Percentiles rank a stretch among this genome's conserved stretches.
phyloP scores from a whole-genome alignment of 805 yeast species.

The Dipodascopsis tothii region DNA sequence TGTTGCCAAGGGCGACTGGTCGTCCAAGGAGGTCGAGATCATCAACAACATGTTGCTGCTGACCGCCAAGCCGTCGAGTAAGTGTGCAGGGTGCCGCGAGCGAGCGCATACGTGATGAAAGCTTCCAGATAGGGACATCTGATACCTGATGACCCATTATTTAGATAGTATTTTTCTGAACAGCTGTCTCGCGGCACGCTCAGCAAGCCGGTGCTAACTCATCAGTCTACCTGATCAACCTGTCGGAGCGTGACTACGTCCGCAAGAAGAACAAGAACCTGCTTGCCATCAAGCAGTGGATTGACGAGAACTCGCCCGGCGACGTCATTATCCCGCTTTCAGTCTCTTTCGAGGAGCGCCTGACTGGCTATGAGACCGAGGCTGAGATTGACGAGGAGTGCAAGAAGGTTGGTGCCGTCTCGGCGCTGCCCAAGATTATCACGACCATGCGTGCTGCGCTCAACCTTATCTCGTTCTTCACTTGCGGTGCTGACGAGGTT shows the following conservation, averaged over 20 bases:
- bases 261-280: slow-evolving; percentile 85
- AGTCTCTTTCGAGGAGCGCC: slow-evolving; percentile 84
- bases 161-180: too few species aligned
- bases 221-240: slow-evolving; percentile 74
- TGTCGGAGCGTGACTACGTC: slow-evolving; percentile 79
- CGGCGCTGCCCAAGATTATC: slow-evolving; percentile 82
- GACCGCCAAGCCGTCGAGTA: slow-evolving; percentile 85
- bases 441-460: slow-evolving; percentile 79
- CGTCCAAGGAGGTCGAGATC: slow-evolving; percentile 80
- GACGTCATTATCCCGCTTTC: slow-evolving; percentile 88
- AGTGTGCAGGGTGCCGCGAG: too few species aligned
- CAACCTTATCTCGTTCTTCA: slow-evolving; percentile 86
- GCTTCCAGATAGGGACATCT: too few species aligned
- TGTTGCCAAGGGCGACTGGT: slow-evolving; percentile 81
- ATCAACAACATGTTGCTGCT: slow-evolving; percentile 80
- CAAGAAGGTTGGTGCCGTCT: slow-evolving; percentile 60
- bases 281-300: slow-evolving; percentile 80
- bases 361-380: slow-evolving; percentile 79
- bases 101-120: too few species aligned
- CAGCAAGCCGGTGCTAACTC: too few species aligned
- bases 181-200: too few species aligned
- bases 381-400: slow-evolving; percentile 73
- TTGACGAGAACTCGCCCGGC: slow-evolving; percentile 78
- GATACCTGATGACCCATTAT: too few species aligned
- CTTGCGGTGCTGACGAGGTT: slow-evolving; percentile 93